Conservation (phyloP, 768 basidiomycete species). For the Calocera cornea region DNA sequence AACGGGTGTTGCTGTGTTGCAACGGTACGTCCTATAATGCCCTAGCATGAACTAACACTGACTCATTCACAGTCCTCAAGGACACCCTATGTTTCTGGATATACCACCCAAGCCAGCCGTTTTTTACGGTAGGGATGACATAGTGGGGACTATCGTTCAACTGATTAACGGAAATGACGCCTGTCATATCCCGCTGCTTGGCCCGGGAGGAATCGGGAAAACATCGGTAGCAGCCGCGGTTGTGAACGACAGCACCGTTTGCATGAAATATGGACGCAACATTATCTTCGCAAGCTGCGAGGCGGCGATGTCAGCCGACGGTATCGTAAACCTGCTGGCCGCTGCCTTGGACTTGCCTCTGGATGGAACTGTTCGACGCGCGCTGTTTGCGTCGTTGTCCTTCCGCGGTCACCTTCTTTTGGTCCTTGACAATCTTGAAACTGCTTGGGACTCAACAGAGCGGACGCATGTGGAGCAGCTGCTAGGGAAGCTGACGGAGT, state of each 20-base stretch:
- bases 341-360: constrained; percentile 16
- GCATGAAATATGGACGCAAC: constrained; percentile 19
- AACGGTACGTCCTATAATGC: too few relatives aligned
- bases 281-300: constrained; percentile 29
- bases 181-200: constrained; percentile 15
- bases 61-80: too few relatives aligned
- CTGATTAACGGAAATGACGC: background rate
- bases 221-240: constrained; percentile 27
- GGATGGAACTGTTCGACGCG: constrained; percentile 16
- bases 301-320: constrained; percentile 19
- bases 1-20: too few relatives aligned
- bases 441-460: constrained; percentile 24
- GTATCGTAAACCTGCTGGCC: constrained; percentile 21
- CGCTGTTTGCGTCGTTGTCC: constrained; percentile 18
- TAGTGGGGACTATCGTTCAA: constrained; percentile 9
- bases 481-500: constrained; percentile 17
- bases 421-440: constrained; percentile 27
- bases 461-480: constrained; percentile 19
- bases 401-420: constrained; percentile 21
- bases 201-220: constrained; percentile 31
- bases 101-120: too few relatives aligned
- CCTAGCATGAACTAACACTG: too few relatives aligned
- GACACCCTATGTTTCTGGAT: too few relatives aligned
- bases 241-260: constrained; percentile 17
- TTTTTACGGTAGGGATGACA: constrained; percentile 12